phyloP scores from a whole-genome alignment of 345 rosid species.

The Populus tremula region DNA sequence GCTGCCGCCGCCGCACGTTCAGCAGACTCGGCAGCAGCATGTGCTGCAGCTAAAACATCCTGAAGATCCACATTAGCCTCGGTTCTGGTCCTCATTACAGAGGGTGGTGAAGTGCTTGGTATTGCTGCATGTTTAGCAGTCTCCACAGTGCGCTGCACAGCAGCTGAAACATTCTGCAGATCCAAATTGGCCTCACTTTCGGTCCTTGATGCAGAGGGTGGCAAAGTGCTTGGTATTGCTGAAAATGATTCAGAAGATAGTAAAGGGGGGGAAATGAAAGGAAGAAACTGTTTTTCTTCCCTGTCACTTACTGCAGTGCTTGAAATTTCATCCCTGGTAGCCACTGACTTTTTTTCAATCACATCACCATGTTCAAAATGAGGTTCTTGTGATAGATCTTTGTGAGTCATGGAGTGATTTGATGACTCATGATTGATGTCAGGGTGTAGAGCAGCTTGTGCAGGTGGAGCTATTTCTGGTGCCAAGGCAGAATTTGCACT shows the following conservation, averaged over 20 bases:
- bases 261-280: slow-evolving; percentile 53
- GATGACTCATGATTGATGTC: slow-evolving; percentile 34
- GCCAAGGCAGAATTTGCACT: slow-evolving; percentile 35
- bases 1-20: slow-evolving; percentile 91
- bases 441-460: slow-evolving; percentile 19
- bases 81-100: slow-evolving; percentile 31
- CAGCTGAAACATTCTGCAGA: slow-evolving; percentile 71
- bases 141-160: slow-evolving; percentile 90
- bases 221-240: slow-evolving; percentile 16
- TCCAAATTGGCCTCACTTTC: slow-evolving; percentile 50
- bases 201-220: slow-evolving; percentile 23
- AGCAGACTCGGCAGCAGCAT: slow-evolving; percentile 85
- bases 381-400: slow-evolving; percentile 27
- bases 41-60: slow-evolving; percentile 85
- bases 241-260: slow-evolving; percentile 33
- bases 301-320: slow-evolving; percentile 20
- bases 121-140: slow-evolving; percentile 63
- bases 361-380: slow-evolving; percentile 33
- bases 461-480: slow-evolving; percentile 29
- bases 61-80: slow-evolving; percentile 58
- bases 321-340: slow-evolving; percentile 32
- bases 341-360: slow-evolving; percentile 29
- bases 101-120: slow-evolving; percentile 18
- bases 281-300: slow-evolving; percentile 61
- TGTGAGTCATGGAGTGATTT: slow-evolving; percentile 21